phyloP scores from a whole-genome alignment of 75 land plant genomes.

The Picea glauca region DNA sequence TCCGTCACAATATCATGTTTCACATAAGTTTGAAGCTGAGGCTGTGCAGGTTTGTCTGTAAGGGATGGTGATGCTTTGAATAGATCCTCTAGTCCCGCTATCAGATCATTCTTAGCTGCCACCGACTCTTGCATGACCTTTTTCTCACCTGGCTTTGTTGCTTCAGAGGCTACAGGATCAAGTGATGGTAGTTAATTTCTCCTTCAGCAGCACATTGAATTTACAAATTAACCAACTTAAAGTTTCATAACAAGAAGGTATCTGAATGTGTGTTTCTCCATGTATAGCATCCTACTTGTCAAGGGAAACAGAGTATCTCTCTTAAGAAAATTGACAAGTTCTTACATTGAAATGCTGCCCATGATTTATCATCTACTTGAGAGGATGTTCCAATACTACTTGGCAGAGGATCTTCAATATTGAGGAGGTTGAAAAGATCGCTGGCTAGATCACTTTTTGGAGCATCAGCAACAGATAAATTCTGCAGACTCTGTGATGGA shows the following conservation, averaged over 20 bases:
- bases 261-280: not conserved
- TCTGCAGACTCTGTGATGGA: not conserved
- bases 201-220: not conserved
- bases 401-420: conserved; percentile 39
- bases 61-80: conserved; percentile 50
- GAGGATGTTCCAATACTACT: conserved; percentile 26
- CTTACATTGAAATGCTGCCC: conserved; percentile 96
- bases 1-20: conserved; percentile 15
- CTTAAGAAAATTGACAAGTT: not conserved
- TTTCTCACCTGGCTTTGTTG: conserved; percentile 35
- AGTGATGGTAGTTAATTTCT: not conserved
- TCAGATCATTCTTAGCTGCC: conserved; percentile 31
- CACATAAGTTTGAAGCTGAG: conserved; percentile 24
- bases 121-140: conserved; percentile 16
- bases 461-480: conserved; percentile 13
- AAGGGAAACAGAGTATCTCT: not conserved
- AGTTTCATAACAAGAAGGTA: not conserved
- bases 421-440: conserved; percentile 78
- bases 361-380: conserved; percentile 50
- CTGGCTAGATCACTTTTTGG: conserved; percentile 61
- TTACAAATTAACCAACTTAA: not conserved
- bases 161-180: conserved; percentile 70
- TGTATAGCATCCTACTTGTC: not conserved
- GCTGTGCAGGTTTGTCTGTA: conserved; percentile 19
- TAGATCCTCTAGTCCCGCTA: conserved; percentile 75